Conservation (phyloP, 2,329 filamentous ascomycete species). For the Verticillium tricorpus region DNA sequence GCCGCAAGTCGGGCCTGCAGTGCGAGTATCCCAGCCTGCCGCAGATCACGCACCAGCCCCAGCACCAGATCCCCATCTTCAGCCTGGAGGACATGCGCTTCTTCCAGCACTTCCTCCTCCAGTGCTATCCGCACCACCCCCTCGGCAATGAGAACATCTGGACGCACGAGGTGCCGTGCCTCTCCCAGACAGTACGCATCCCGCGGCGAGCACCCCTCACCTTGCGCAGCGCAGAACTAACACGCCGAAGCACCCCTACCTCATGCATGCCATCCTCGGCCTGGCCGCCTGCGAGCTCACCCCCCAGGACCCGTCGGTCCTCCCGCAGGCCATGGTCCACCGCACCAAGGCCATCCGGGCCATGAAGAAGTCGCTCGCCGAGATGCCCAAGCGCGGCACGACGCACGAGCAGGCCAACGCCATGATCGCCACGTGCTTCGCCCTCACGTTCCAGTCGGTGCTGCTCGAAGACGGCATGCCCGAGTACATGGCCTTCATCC, state of each 20-base stretch:
- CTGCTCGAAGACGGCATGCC: constrained; percentile 52
- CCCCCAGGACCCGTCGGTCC: constrained; percentile 41
- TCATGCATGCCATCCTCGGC: constrained; percentile 68
- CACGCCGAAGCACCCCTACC: constrained; percentile 51
- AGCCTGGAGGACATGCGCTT: constrained; percentile 62
- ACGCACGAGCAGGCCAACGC: constrained; percentile 53
- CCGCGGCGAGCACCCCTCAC: not conserved
- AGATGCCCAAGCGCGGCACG: constrained; percentile 31
- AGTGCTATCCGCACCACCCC: constrained; percentile 60
- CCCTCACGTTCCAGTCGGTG: constrained; percentile 55
- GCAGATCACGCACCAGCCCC: constrained; percentile 46
- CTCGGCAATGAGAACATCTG: constrained; percentile 62
- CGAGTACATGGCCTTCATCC: constrained; percentile 58
- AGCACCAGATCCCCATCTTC: constrained; percentile 53
- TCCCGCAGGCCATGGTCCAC: constrained; percentile 56
- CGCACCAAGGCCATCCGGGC: constrained; percentile 61
- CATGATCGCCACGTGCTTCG: constrained; percentile 54
- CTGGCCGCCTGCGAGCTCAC: constrained; percentile 63
- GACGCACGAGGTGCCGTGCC: constrained; percentile 62
- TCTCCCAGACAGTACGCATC: constrained; percentile 54
- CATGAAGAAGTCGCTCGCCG: constrained; percentile 50
- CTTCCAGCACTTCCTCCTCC: constrained; percentile 62
- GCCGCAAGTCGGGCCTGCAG: constrained; percentile 54
- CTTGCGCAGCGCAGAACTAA: not conserved
- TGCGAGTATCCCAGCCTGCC: constrained; percentile 57